These are phyloP conservation scores for Kockiozyma suomiensis DNA, from an alignment of 805 yeast genomes.

Conservation along the genomic window DNA sequence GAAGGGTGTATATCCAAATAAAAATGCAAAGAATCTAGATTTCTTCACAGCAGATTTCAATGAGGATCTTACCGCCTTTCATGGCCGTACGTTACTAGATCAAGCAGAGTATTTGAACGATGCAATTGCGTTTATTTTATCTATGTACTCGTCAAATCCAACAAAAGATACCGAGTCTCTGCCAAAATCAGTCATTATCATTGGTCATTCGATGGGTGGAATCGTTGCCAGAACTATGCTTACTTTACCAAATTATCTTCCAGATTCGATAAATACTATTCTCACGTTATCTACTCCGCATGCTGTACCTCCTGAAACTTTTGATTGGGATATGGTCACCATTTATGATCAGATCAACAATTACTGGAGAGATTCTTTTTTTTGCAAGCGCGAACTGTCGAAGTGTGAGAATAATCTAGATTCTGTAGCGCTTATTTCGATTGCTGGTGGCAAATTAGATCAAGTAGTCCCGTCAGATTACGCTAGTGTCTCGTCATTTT, in stretches of 20 bases:
- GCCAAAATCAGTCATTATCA: conserved; percentile 72
- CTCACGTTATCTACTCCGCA: conserved; percentile 90
- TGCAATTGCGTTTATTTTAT: conserved; percentile 75
- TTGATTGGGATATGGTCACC: conserved; percentile 82
- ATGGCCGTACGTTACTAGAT: conserved; percentile 88
- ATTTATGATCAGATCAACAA: conserved; percentile 73
- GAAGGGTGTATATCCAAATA: conserved; percentile 33
- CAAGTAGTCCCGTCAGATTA: conserved; percentile 86
- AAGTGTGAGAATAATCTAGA: conserved; percentile 45
- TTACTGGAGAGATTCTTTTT: conserved; percentile 74
- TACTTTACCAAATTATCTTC: conserved; percentile 72
- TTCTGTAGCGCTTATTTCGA: conserved; percentile 72
- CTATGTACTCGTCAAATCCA: conserved; percentile 51
- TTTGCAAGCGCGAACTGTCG: conserved; percentile 45
- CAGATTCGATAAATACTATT: conserved; percentile 77
- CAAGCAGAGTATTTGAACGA: conserved; percentile 93
- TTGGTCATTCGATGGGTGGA: conserved; percentile 99
- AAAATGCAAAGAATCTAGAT: conserved; percentile 59
- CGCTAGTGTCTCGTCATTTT: conserved; percentile 67
- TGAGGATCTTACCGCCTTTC: conserved; percentile 95
- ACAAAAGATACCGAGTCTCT: conserved; percentile 6
- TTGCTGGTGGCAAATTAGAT: conserved; percentile 87
- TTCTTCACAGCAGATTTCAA: conserved; percentile 92
- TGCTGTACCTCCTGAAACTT: conserved; percentile 86
- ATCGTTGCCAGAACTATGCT: conserved; percentile 85